Base-by-base conservation (phyloP, 371 early-diverging fungal genomes). In the Mucor piriformis region DNA sequence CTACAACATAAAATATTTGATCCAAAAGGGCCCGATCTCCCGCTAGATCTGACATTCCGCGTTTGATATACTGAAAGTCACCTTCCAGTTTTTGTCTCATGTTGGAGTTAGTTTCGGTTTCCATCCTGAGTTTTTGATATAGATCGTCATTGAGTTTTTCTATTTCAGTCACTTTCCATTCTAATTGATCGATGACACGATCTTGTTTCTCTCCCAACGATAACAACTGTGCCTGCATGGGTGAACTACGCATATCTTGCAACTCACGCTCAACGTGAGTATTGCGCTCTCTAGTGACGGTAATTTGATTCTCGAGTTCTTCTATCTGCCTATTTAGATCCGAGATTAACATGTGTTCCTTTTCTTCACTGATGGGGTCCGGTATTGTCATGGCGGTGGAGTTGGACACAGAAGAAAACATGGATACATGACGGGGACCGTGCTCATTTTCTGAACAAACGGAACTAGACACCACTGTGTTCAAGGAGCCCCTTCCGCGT, bases 281-380 rank as follows among this genome's bases (percentile, higher is more conserved):
- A 25, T 56, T 59, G 3, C 63, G 55, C 23, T 57, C 55, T 21
- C 52, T 34, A 15, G 63, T 59, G 3, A 50, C 56, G 4, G 63
- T 46, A 18, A 67, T 47, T 38, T 63, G 67, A 20, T 59, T 62
- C n/a, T 66, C 54, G 16, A 58, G 47, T 8, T 67, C 60, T 35
- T 63, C 63, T 34, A 63, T 54, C 16, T 63, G 63, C n/a, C 57
- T 38, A 20, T 54, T 13, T 4, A 67, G 34, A 32, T 66, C 66
- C 6, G 57, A 40, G n/a, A 61, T 11, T 8, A 25, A 12, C 3
- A 34, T 38, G 15, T 53, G 25, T 7, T 44, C 40, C 13, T 55
- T 46, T 35, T 56, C 40, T 32, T 59, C 61, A 16, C 33, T 16
- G n/a, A 54, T 60, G 8, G 12, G 43, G 44, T 54, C 15, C 13